Evolutionary conservation across 1,139 yeast species (phyloP), one percentile per base, ranked within the genome.

Genomic region (Yamadazyma trypodendri): DNA sequence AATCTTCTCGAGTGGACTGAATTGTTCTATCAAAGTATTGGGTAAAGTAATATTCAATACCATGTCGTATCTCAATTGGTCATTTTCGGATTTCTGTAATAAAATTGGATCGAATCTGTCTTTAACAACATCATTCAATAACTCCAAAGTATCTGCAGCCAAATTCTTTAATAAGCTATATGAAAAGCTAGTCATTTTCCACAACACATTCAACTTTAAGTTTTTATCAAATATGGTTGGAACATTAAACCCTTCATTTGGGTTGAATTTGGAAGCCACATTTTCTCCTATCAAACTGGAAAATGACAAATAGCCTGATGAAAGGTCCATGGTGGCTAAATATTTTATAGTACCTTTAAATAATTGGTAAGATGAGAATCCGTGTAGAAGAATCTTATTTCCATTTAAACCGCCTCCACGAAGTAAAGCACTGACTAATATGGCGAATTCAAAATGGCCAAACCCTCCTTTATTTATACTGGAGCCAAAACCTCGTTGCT

Each of bases 81-180:
- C 78, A 36, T 70, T 67, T 37, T 70, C 69, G 28, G 84, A 72
- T 45, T 79, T 81, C 38, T 75, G 79, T 46, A 92, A 67, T 51
- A 92, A 86, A n/a, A 90, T 76, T n/a, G 81, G 73, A 44, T 83
- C 87, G 57, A 92, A 92, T 54, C 95, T 77, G 60, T 92, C 97
- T 41, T 75, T 78, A 4, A 86, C 85, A 21, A 81, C 83, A 55
- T 92, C 96, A 50, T 81, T 80, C 41, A 92, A 71, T 49, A 87
- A 66, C 3, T 61, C 68, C 45, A 85, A 66, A 0, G 97, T 82
- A 48, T 83, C 79, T 25, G 58, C 62, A 0, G 97, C 95, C 49
- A 81, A 80, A 42, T 72, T 72, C 43, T 75, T 79, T 42, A 92
- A 67, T 28, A 74, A 55, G 32, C 68, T 65, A 54, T 87, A 86